Evolutionary conservation across 768 basidiomycete species (phyloP).

Genomic region (Austroboletus eburneus): DNA sequence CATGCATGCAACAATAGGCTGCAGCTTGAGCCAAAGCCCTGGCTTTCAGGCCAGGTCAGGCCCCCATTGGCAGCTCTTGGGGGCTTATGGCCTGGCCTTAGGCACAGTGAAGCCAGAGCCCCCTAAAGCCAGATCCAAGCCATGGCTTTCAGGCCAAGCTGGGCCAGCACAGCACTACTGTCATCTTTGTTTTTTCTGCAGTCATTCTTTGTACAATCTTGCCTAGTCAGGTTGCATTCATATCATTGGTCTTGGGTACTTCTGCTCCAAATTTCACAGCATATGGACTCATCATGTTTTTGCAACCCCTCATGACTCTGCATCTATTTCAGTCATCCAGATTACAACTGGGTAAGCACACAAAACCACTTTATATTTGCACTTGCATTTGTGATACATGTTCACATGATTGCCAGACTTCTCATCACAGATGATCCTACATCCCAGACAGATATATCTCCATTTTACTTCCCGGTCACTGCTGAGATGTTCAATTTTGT

Average conservation of each 20-base stretch:
- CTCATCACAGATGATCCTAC: slow-evolving; percentile 2
- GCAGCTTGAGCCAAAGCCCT: too few relatives aligned
- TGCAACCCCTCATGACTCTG: slow-evolving; percentile 74
- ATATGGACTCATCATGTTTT: slow-evolving; percentile 75
- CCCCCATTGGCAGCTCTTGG: too few relatives aligned
- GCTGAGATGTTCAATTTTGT: slow-evolving; percentile 83
- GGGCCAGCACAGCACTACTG: too few relatives aligned
- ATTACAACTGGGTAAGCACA: slow-evolving; percentile 65
- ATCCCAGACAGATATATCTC: slow-evolving; percentile 71
- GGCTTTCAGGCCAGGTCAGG: too few relatives aligned
- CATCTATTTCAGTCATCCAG: slow-evolving; percentile 67
- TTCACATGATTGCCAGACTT: neutral
- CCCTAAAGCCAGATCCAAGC: too few relatives aligned
- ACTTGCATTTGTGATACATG: slow-evolving; percentile 73
- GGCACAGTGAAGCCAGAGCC: too few relatives aligned
- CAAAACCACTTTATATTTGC: slow-evolving; percentile 63
- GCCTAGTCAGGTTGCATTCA: slow-evolving; percentile 89
- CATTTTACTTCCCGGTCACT: slow-evolving; percentile 82
- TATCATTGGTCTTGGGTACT: slow-evolving; percentile 83
- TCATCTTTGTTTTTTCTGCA: slow-evolving; percentile 79
- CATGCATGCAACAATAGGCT: too few relatives aligned
- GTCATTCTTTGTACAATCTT: slow-evolving; percentile 77
- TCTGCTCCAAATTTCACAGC: slow-evolving; percentile 85
- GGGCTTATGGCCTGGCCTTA: too few relatives aligned
- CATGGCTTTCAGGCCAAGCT: too few relatives aligned